Evolutionary conservation across 257 asterid species (phyloP).

Genomic region (Nicotiana obtusifolia): DNA sequence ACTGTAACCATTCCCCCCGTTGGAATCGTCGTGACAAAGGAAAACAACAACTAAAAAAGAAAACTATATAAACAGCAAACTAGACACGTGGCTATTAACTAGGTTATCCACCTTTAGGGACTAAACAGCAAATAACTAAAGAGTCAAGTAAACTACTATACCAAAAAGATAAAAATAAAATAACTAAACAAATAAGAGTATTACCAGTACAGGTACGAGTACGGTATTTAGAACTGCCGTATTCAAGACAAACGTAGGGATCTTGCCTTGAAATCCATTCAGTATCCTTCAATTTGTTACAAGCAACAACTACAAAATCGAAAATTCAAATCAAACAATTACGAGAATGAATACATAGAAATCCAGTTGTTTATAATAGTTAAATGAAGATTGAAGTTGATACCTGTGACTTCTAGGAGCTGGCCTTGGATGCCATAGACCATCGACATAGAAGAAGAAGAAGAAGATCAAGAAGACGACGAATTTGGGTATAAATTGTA

Average conservation of each 20-base stretch:
- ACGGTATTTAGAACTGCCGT: constrained; percentile 61
- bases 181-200: too few species aligned
- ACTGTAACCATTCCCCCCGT: too few species aligned
- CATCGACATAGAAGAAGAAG: constrained; percentile 49
- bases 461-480: background rate
- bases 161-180: too few species aligned
- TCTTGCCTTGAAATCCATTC: constrained; percentile 99
- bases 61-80: too few species aligned
- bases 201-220: constrained; percentile 95
- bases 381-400: background rate
- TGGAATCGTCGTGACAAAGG: too few species aligned
- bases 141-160: too few species aligned
- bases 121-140: too few species aligned
- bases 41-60: too few species aligned
- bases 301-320: constrained; percentile 58
- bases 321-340: background rate
- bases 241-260: constrained; percentile 87
- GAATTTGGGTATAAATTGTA: background rate
- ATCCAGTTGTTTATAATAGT: background rate
- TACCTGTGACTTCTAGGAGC: constrained; percentile 83
- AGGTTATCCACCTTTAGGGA: too few species aligned
- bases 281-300: constrained; percentile 71
- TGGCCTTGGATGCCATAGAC: constrained; percentile 81
- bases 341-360: background rate
- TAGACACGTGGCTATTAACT: too few species aligned